Evolutionary conservation across 164 flowering plant genomes (phyloP).

Genomic region (Tetrastigma voinierianum): DNA sequence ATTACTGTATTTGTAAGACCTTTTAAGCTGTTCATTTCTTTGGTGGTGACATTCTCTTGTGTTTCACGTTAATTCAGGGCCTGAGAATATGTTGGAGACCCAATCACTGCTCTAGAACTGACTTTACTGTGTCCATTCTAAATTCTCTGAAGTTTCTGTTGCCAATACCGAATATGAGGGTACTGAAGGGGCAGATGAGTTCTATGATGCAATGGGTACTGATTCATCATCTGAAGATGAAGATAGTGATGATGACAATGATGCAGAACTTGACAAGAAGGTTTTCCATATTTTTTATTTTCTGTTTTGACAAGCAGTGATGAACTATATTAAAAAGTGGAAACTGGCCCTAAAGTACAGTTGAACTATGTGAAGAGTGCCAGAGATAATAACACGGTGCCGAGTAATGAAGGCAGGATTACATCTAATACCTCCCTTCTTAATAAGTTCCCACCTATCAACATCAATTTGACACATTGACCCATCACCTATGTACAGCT

Average conservation of each 20-base stretch:
- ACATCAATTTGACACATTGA: no score
- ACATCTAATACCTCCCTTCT: no score
- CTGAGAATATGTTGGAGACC: slow-evolving; percentile 84
- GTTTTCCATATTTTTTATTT: slow-evolving; percentile 13
- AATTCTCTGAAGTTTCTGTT: slow-evolving; percentile 38
- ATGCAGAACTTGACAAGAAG: slow-evolving; percentile 32
- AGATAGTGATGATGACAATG: slow-evolving; percentile 61
- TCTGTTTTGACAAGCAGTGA: no score
- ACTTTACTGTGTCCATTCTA: slow-evolving; percentile 43
- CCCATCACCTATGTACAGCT: no score
- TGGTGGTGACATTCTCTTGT: slow-evolving; percentile 4
- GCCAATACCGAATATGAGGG: slow-evolving; percentile 60
- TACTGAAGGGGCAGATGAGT: slow-evolving; percentile 54
- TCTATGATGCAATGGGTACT: slow-evolving; percentile 82
- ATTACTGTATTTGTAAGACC: no score
- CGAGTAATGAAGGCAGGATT: no score
- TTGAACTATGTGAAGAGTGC: no score
- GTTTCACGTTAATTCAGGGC: slow-evolving; percentile 47
- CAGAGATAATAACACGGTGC: no score
- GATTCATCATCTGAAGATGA: slow-evolving; percentile 70
- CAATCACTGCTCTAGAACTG: slow-evolving; percentile 56
- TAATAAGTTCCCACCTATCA: no score
- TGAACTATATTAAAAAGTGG: no score
- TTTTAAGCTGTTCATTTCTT: no score
- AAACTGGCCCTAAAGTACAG: no score